phyloP scores from a whole-genome alignment of 345 rosid species.

The Populus ilicifolia region DNA sequence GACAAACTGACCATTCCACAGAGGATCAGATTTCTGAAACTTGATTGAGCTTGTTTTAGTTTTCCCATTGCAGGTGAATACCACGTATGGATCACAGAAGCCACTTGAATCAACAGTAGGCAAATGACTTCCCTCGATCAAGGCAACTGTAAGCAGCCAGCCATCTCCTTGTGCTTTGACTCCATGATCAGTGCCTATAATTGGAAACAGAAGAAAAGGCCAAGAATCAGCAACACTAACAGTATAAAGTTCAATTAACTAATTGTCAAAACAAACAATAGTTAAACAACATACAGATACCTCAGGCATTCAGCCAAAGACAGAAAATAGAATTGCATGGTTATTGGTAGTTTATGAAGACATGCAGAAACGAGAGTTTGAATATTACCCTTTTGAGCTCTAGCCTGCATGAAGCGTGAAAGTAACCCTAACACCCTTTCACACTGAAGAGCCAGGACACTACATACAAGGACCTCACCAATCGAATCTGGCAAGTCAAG shows the following conservation, averaged over 20 bases:
- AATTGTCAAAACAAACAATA: not conserved
- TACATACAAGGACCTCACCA: conserved; percentile 80
- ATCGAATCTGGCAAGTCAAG: conserved; percentile 93
- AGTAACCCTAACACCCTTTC: conserved; percentile 57
- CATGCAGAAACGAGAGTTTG: conserved; percentile 1
- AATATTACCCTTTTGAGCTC: conserved; percentile 67
- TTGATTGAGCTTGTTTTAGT: conserved; percentile 88
- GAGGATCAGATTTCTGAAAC: conserved; percentile 84
- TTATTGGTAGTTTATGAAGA: not conserved
- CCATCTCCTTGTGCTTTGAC: conserved; percentile 95
- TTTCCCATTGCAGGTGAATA: conserved; percentile 86
- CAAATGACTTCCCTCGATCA: conserved; percentile 76
- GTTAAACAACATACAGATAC: not conserved
- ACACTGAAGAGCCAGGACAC: conserved; percentile 75
- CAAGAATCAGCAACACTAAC: not conserved
- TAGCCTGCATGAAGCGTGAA: conserved; percentile 87
- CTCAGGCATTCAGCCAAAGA: not conserved
- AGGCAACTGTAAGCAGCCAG: conserved; percentile 90
- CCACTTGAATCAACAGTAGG: conserved; percentile 92
- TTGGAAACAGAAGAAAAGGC: conserved; percentile 10
- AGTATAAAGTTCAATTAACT: not conserved
- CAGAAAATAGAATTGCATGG: not conserved
- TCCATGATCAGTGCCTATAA: conserved; percentile 87
- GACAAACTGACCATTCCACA: conserved; percentile 75
- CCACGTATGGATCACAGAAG: conserved; percentile 88